Base-by-base conservation (phyloP, 148 eudicot species). In the Mesembryanthemum crystallinum region DNA sequence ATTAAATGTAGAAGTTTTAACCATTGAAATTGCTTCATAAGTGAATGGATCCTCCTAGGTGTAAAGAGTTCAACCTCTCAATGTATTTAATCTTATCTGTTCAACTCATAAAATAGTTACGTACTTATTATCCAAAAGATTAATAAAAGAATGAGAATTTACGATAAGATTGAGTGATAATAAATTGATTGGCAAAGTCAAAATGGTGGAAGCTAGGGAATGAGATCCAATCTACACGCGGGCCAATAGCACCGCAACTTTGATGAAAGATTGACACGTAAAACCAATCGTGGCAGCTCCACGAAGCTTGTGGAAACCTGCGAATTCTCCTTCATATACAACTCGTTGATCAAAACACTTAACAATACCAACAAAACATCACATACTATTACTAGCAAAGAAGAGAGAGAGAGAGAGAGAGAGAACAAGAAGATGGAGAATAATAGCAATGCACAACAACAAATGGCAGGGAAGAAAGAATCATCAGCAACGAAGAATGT, bases 341-440 rank as follows among this genome's bases (percentile, higher is more conserved):
- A 12, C 1, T 35, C 32, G 35, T 4, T 68, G 33, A 67, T 14
- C 37, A 52, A 61, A 5, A 17, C 15, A 14, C 17, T 32, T 15
- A 13, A 70, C 30, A 5, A 32, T 11, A 13, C 21, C 24, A 37
- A 5, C 20, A 27, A 8, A 49, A 0, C 0, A 35, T 11, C 2
- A 18, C 14, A 29, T 18, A 35, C 18, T 8, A 28, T 7, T 13
- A 1, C 25, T 5, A n/a, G 1, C 43, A 1, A 66, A 35, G 11
- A 8, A 49, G 33, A 58, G 37, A 69, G 52, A 45, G 62, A 49
- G 60, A n/a, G 28, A 30, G 18, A 69, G 29, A 65, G 49, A 47
- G 58, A 33, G 67, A 33, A 33, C 54, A 43, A 55, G 33, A 61
- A n/a, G n/a, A 84, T 75, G 83, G 86, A 81, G 63, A 69, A 52